Conservation (phyloP, 75 land plant genomes). For the Cryptomeria japonica region DNA sequence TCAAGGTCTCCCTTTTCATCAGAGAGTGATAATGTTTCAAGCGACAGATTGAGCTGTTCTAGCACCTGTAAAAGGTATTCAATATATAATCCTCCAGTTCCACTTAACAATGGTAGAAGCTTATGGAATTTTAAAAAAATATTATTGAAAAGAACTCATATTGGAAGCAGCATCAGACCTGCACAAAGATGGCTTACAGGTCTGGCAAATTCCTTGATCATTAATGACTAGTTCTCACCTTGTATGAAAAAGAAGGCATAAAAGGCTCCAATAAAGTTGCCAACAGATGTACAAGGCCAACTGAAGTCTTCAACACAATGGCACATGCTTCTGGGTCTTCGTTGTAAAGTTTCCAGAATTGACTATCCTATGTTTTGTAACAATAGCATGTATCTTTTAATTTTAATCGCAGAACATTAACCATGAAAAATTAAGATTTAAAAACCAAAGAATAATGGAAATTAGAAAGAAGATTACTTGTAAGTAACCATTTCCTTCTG, state of each 20-base stretch:
- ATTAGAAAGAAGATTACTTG: constrained; percentile 48
- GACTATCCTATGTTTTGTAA: constrained; percentile 56
- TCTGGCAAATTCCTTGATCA: background rate
- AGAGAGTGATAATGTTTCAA: constrained; percentile 48
- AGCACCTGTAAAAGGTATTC: constrained; percentile 51
- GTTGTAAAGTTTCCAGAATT: constrained; percentile 96
- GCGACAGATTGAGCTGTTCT: constrained; percentile 72
- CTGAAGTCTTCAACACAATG: constrained; percentile 79
- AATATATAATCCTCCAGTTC: background rate
- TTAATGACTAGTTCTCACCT: constrained; percentile 40
- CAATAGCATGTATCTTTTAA: background rate
- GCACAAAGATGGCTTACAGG: background rate
- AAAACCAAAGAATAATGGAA: background rate
- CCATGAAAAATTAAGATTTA: background rate
- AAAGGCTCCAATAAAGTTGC: constrained; percentile 92
- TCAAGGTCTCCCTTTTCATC: constrained; percentile 70
- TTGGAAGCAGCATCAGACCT: background rate
- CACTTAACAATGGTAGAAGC: background rate
- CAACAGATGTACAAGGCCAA: constrained; percentile 80
- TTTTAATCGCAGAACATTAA: background rate
- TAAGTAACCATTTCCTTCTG: constrained; percentile 85
- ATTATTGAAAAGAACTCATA: background rate
- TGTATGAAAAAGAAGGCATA: constrained; percentile 89
- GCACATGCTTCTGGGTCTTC: constrained; percentile 76
- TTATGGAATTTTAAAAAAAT: background rate